These are phyloP conservation scores for Castanea mollissima DNA, from an alignment of 306 rosid species.

Conservation along the genomic window DNA sequence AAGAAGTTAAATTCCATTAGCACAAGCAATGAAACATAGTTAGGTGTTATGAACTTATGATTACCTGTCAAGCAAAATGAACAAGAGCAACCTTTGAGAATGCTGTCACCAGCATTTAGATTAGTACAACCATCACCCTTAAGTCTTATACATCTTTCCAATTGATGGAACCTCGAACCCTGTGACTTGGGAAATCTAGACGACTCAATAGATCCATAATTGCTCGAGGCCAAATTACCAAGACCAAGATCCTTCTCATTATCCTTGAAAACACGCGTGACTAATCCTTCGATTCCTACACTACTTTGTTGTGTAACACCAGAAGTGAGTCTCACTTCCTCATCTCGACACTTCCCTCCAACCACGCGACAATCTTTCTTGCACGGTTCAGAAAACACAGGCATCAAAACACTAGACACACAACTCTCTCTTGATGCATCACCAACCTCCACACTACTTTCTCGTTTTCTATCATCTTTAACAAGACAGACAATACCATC, in stretches of 20 bases:
- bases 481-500: conserved; percentile 5
- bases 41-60: not conserved
- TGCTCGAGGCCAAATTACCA: conserved; percentile 20
- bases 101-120: conserved; percentile 27
- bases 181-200: conserved; percentile 28
- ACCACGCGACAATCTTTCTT: conserved; percentile 9
- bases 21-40: not conserved
- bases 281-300: conserved; percentile 21
- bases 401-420: conserved; percentile 4
- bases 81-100: conserved; percentile 64
- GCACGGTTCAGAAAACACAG: conserved; percentile 10
- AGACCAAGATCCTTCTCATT: conserved; percentile 21
- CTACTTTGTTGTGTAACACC: conserved; percentile 24
- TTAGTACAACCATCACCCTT: conserved; percentile 26
- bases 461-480: not conserved
- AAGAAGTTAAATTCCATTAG: not conserved
- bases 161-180: conserved; percentile 33
- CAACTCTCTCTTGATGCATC: conserved; percentile 32
- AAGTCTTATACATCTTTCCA: conserved; percentile 56
- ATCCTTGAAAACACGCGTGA: conserved; percentile 21
- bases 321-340: conserved; percentile 14
- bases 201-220: conserved; percentile 22
- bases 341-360: conserved; percentile 19
- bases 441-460: conserved; percentile 10
- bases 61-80: conserved; percentile 87